Evolutionary conservation across 768 basidiomycete genomes (phyloP).

Genomic region (Polyporus arcularius): DNA sequence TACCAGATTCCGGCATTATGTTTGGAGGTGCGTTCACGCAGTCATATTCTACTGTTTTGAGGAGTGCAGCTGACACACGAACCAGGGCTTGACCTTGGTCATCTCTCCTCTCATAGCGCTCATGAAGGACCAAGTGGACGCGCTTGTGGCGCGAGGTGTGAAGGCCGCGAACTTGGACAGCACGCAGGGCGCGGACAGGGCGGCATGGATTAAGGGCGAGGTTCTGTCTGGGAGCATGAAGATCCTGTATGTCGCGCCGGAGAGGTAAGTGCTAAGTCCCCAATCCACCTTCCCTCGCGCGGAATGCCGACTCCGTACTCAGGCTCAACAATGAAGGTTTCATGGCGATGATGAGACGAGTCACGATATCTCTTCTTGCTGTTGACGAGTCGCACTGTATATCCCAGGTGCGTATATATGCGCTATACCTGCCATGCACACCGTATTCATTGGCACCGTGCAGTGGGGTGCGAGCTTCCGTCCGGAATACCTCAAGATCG

Average conservation of each 20-base stretch:
- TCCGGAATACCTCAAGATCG: constrained; percentile 42
- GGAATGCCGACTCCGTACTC: neutral
- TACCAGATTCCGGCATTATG: constrained; percentile 44
- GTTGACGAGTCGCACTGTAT: constrained; percentile 54
- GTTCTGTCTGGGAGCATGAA: constrained; percentile 43
- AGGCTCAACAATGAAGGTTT: constrained; percentile 49
- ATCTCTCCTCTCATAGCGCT: constrained; percentile 88
- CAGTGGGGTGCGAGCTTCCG: constrained; percentile 49
- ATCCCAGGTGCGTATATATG: constrained; percentile 34
- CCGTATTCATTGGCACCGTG: neutral
- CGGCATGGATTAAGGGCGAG: constrained; percentile 37
- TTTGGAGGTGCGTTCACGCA: constrained; percentile 26
- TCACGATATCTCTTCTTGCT: constrained; percentile 47
- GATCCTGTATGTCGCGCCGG: constrained; percentile 51
- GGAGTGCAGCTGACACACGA: neutral
- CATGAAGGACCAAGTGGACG: constrained; percentile 87
- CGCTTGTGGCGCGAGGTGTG: constrained; percentile 63
- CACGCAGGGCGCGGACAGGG: constrained; percentile 33
- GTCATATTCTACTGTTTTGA: neutral
- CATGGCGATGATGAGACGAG: constrained; percentile 42
- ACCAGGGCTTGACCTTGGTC: constrained; percentile 81
- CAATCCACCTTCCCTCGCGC: neutral
- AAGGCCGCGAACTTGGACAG: constrained; percentile 58
- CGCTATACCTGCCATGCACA: no score
- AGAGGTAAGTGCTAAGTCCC: constrained; percentile 29